Evolutionary conservation across 179 eudicot species (phyloP), one percentile per base, ranked within the genome.

Genomic region (Amaranthus tricolor): DNA sequence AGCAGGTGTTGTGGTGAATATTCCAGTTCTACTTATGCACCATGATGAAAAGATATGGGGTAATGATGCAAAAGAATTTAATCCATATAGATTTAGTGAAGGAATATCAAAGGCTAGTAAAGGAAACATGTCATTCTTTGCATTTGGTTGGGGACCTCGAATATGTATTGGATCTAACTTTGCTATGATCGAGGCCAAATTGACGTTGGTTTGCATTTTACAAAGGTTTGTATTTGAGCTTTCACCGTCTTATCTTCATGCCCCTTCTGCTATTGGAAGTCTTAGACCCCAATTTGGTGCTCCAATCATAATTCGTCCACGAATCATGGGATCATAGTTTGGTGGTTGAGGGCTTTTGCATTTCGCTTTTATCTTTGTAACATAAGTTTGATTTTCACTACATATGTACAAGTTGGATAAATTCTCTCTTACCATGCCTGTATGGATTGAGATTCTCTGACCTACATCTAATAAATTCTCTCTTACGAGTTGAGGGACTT

Each of bases 201-300:
- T 79, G 47, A 83, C 76, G 0, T 15, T 88, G 19, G 70, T 82
- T 0, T 80, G 80, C 84, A 81, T 88, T 19, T 50, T 89, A 50
- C 82, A 79, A 69, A 80, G 71, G 17, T 87, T 89, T 62, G 57
- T 71, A 0, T 81, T 87, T 45, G 73, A 84, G 61, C 83, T 84
- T 45, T 84, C 90, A 0, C 85, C 90, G 0, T 73, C 84, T 12
- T 87, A 85, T 47, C 51, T 19, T n/a, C 93, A 89, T 47, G 79
- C 86, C 55, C 93, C 90, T 0, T 56, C 17, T 24, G 24, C 68
- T 14, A 0, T 56, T 62, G 6, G 74, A 8, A 66, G 77, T 21
- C 86, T 87, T 20, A 67, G 49, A 31, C 89, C 90, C 14, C 85
- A 84, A 54, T 68, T 62, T 54, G 92, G 88, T 7, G 92, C 84